Conservation (phyloP, 768 basidiomycete species). For the Rhizopogon vinicolor region DNA sequence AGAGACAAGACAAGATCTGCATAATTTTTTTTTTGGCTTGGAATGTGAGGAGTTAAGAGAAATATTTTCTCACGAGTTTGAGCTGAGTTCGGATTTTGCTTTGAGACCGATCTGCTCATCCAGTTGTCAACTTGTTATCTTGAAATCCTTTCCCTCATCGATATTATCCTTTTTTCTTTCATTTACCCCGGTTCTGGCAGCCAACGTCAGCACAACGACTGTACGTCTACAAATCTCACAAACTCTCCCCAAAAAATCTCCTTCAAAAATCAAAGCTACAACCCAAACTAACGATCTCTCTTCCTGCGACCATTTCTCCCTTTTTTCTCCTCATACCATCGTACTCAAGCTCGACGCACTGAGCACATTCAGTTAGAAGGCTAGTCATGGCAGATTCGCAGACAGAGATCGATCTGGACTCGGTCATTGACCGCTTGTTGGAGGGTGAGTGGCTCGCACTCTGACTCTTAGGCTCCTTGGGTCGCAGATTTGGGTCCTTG, state of each 20-base stretch:
- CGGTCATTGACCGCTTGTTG: constrained; percentile 95
- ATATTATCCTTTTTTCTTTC: constrained; percentile 19
- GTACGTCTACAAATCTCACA: background rate
- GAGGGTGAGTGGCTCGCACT: constrained; percentile 72
- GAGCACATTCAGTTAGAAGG: constrained; percentile 7
- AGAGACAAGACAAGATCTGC: background rate
- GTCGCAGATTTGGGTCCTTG: background rate
- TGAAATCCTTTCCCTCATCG: constrained; percentile 26
- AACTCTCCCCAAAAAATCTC: background rate
- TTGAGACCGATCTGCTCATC: constrained; percentile 23
- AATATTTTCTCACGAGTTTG: constrained; percentile 23
- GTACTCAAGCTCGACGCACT: constrained; percentile 10
- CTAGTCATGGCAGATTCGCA: constrained; percentile 67
- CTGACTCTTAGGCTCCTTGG: constrained; percentile 10
- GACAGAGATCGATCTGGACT: constrained; percentile 98
- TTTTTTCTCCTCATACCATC: constrained; percentile 24
- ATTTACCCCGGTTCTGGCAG: constrained; percentile 18
- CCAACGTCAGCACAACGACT: constrained; percentile 13
- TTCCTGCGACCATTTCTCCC: constrained; percentile 12
- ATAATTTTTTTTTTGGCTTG: no score
- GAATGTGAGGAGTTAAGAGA: background rate
- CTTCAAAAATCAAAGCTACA: constrained; percentile 16
- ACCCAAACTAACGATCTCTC: constrained; percentile 15
- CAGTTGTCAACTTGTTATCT: constrained; percentile 27
- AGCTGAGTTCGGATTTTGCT: constrained; percentile 28